phyloP scores from a whole-genome alignment of 202 grass and related monocot species.

The Elaeis oleifera region DNA sequence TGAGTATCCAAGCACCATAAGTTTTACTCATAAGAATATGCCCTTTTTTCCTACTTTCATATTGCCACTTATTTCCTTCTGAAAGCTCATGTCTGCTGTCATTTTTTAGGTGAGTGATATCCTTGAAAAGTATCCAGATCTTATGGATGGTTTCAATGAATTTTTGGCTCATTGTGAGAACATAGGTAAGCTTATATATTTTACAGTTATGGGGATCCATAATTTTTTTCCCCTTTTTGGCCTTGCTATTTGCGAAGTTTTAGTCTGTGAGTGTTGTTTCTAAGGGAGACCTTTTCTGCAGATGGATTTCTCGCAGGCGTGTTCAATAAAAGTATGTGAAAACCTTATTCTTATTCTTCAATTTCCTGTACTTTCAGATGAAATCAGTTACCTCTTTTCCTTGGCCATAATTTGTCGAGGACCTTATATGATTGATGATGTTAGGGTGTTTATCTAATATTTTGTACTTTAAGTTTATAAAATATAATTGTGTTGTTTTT shows the following conservation, averaged over 20 bases:
- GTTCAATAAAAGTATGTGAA: conserved; percentile 65
- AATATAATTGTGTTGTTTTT: neutral
- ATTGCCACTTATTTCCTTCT: neutral
- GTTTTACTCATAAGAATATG: too few relatives aligned
- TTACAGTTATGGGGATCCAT: neutral
- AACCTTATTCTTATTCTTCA: conserved; percentile 13
- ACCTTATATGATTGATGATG: neutral
- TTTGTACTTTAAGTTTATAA: neutral
- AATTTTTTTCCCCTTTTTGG: neutral
- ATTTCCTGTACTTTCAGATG: neutral
- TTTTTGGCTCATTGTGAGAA: conserved; percentile 81
- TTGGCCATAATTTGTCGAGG: neutral
- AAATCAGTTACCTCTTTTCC: neutral
- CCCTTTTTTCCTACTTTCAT: neutral
- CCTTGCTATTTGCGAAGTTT: conserved; percentile 7
- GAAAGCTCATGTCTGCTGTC: conserved; percentile 20
- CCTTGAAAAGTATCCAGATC: conserved; percentile 83
- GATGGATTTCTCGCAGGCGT: conserved; percentile 83
- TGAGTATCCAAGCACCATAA: too few relatives aligned
- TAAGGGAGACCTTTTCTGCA: conserved; percentile 17
- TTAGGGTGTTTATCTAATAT: neutral
- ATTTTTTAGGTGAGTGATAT: conserved; percentile 65
- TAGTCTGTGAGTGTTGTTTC: conserved; percentile 1
- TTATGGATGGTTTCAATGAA: conserved; percentile 87
- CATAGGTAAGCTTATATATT: conserved; percentile 33